Evolutionary conservation across 1,284 basidiomycete species (phyloP), one percentile per base, ranked within the genome.

Genomic region (Trametes pubescens): DNA sequence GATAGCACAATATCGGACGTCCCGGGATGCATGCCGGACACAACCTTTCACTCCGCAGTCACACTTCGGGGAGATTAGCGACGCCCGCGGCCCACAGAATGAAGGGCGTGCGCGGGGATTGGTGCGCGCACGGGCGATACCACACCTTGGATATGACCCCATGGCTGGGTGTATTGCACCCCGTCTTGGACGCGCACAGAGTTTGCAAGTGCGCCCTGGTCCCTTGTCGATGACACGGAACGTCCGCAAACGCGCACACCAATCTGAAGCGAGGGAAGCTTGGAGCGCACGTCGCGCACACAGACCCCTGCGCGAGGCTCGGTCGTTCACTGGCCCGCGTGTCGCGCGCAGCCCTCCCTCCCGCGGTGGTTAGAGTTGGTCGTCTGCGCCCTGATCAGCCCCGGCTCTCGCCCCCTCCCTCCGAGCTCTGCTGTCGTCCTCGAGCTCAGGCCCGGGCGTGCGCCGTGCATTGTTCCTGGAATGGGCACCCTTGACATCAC

Each of bases 401-500:
- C 51, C 29, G 11, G 26, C 24, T 8, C 37, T 2, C 24, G n/a
- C 57, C 29, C 26, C 14, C 29, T 11, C n/a, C 43, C 29, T 16
- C 46, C 29, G 47, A 26, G 24, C 10, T 24, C 38, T 13, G 38
- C 40, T 43, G 38, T 29, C 47, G 18, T 3, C 18, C 24, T 24
- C 14, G 47, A 10, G 47, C 52, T 54, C 52, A 40, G 52, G 52
- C 46, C 44, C 47, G 46, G 11, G 24, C 46, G 46, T 14, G n/a
- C 26, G 10, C 24, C 40, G 32, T 16, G 46, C 24, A 21, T 49
- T 52, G 57, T 52, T 52, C 57, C 57, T 59, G 49, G 14, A 22
- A 35, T n/a, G 51, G n/a, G n/a, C 49, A 59, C 57, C 49, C 49
- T 59, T 59, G 57, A 59, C 49, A 59, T 59, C 57, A 59, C 57